Percentiles rank a stretch among this genome's conserved stretches.
Evolutionary conservation across 2,329 filamentous ascomycete species (phyloP).

Genomic region (Cordyceps javanica): DNA sequence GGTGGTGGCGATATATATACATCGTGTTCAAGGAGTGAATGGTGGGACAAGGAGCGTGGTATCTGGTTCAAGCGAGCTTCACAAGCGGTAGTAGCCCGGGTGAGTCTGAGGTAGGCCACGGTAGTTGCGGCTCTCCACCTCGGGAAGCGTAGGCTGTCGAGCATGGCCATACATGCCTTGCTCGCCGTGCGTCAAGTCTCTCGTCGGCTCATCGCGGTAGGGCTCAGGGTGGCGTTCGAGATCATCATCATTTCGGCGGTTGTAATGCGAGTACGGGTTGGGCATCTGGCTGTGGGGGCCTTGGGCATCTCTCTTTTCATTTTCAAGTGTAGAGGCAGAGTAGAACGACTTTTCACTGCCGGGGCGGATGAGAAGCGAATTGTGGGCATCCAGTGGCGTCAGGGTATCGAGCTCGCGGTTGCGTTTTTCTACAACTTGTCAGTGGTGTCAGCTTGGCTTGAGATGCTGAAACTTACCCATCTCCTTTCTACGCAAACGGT

Average conservation of each 20-base stretch:
- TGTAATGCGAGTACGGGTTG: slow-evolving; percentile 24
- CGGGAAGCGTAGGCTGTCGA: not conserved
- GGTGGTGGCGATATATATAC: slow-evolving; percentile 4
- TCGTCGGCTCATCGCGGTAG: not conserved
- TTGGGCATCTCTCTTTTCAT: slow-evolving; percentile 27
- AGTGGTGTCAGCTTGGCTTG: slow-evolving; percentile 16
- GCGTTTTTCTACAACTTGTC: slow-evolving; percentile 61
- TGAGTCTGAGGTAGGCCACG: not conserved
- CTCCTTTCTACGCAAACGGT: slow-evolving; percentile 82
- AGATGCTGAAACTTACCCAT: slow-evolving; percentile 57
- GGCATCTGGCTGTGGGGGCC: slow-evolving; percentile 24
- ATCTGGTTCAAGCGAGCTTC: not conserved
- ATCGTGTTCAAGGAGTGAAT: not conserved
- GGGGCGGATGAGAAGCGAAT: slow-evolving; percentile 65
- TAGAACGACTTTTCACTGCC: slow-evolving; percentile 35
- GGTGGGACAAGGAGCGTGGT: not conserved
- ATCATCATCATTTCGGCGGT: not conserved
- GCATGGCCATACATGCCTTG: not conserved
- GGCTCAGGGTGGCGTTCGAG: not conserved
- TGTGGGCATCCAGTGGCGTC: slow-evolving; percentile 80
- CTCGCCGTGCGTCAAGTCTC: slow-evolving; percentile 1
- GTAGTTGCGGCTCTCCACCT: not conserved
- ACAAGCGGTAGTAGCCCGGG: not conserved
- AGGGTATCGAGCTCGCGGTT: slow-evolving; percentile 69
- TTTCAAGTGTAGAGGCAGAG: slow-evolving; percentile 33